These are phyloP conservation scores for bread wheat (Triticum aestivum) DNA, from an alignment of 176 grass and related monocot genomes.

Conservation along the genomic window IWGSC_CS_RefSeq_v2.1 NC_057814.1:240987977-240988476, in stretches of 20 bases:
- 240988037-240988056: neutral
- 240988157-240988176: conserved; percentile 12
- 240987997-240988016: neutral
- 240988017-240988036: neutral
- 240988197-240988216: neutral
- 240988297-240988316: conserved; percentile 6
- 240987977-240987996: neutral
- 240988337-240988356: conserved; percentile 18
- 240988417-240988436: neutral
- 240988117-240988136: conserved; percentile 27
- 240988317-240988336: conserved; percentile 28
- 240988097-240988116: neutral
- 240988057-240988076: neutral
- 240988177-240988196: conserved; percentile 35
- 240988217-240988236: neutral
- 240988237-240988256: neutral
- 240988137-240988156: neutral
- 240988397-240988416: neutral
- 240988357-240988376: conserved; percentile 29
- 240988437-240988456: too few relatives aligned
- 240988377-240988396: neutral
- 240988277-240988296: conserved; percentile 23
- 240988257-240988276: conserved; percentile 25
- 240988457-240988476: too few relatives aligned
- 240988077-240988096: neutral